Evolutionary conservation across 345 rosid genomes (phyloP), one percentile per base, ranked within the genome.

Genomic region (Populus pruinosa): DNA sequence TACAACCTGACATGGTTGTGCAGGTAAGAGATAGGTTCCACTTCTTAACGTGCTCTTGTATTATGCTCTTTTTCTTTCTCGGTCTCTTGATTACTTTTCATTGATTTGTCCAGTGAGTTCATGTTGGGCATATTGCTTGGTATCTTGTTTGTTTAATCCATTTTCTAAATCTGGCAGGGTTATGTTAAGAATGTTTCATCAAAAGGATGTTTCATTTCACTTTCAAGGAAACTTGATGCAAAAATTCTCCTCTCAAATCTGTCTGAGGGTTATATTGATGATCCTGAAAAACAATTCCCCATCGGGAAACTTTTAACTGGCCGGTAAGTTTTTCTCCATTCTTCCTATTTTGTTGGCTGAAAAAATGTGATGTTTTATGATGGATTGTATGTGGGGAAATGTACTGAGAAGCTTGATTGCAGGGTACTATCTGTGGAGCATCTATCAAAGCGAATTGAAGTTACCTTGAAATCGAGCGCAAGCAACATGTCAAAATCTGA

Each of bases 361-460:
- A 59, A 61, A 65, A 69, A 59, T 20, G 47, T 70, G 50, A 76
- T 75, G 29, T 67, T 29, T 31, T 44, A 43, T 36, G 43, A 38
- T 76, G 36, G 63, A 67, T 67, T 12, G 41, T 36, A 23, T 16
- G 41, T 2, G 53, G 14, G 5, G 55, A 36, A 0, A 5, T 53
- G 74, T 63, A 61, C 86, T 88, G 71, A 87, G 55, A 61, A 67
- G 72, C 64, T 76, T 61, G 61, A 73, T 33, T 85, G 16, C 88
- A 96, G 99, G 93, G 91, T 96, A 56, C 80, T 92, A 78, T 77
- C 88, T 36, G 96, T 93, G 73, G 99, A 96, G 83, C 91, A 94
- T 61, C 82, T 90, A 75, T 91, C 97, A 65, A 87, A 87, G 83
- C 88, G 99, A 71, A 85, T 96, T 67, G 99, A 92, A 88, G 93